Conservation (phyloP, 2,329 filamentous ascomycete genomes). For the Aspergillus sp. region DNA sequence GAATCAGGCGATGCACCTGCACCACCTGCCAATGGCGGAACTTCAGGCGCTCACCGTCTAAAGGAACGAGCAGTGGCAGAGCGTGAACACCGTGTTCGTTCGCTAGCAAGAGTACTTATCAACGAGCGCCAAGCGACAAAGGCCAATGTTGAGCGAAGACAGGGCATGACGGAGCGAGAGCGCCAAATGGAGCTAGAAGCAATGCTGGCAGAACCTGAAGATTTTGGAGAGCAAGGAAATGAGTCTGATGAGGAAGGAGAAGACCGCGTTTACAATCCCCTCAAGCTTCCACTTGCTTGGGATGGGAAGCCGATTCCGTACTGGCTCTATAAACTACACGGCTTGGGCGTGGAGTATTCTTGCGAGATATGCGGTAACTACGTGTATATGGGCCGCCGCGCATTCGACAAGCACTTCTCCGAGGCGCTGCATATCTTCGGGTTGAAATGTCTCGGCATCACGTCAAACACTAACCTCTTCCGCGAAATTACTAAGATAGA, state of each 20-base stretch:
- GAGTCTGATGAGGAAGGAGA: slow-evolving; percentile 73
- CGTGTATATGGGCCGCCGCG: slow-evolving; percentile 95
- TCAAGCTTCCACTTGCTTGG: slow-evolving; percentile 95
- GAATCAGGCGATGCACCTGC: slow-evolving; percentile 38
- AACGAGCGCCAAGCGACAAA: slow-evolving; percentile 85
- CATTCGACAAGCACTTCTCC: slow-evolving; percentile 98
- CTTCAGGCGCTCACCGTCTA: slow-evolving; percentile 49
- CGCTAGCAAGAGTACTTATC: slow-evolving; percentile 77
- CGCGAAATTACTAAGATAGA: slow-evolving; percentile 91
- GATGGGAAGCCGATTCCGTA: slow-evolving; percentile 98
- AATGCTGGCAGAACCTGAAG: slow-evolving; percentile 64
- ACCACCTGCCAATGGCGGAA: slow-evolving; percentile 17
- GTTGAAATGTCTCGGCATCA: slow-evolving; percentile 89
- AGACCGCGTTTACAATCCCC: slow-evolving; percentile 91
- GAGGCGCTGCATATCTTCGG: slow-evolving; percentile 92
- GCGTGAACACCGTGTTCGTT: slow-evolving; percentile 79
- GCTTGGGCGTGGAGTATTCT: slow-evolving; percentile 87
- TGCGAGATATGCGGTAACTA: slow-evolving; percentile 98
- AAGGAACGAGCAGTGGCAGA: slow-evolving; percentile 91
- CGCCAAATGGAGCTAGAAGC: slow-evolving; percentile 91
- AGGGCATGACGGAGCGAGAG: slow-evolving; percentile 96
- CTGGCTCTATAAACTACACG: slow-evolving; percentile 97
- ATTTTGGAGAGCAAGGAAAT: slow-evolving; percentile 40
- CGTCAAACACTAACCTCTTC: slow-evolving; percentile 79
- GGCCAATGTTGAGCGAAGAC: slow-evolving; percentile 92